Evolutionary conservation across 2,329 filamentous ascomycete genomes (phyloP).

Genomic region (Microdochium nivale): DNA sequence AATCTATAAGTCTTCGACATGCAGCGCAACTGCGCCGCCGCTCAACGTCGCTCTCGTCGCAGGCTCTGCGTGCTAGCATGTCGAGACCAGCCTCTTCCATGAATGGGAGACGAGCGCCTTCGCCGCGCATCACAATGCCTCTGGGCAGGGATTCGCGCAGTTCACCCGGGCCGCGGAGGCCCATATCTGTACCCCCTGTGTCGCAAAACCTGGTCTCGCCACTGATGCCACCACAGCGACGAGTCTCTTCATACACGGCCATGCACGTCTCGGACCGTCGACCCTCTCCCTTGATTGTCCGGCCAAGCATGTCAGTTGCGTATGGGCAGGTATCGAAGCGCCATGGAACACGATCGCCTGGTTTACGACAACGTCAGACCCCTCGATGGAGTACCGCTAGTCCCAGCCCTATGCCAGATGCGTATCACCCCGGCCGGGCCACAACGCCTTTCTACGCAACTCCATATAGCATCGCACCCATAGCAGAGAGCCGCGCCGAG

Average conservation of each 20-base stretch:
- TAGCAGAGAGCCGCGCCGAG: slow-evolving; percentile 21
- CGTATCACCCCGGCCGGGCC: slow-evolving; percentile 20
- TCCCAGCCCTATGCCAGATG: slow-evolving; percentile 31
- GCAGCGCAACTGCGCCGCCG: slow-evolving; percentile 19
- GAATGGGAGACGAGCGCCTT: background rate
- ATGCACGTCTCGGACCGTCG: background rate
- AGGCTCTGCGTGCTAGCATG: background rate
- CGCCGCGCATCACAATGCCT: background rate
- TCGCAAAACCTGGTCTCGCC: background rate
- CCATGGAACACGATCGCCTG: slow-evolving; percentile 51
- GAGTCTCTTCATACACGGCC: background rate
- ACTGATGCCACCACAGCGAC: background rate
- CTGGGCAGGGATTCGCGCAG: background rate
- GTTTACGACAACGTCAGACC: slow-evolving; percentile 37
- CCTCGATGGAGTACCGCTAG: slow-evolving; percentile 44
- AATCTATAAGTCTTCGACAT: slow-evolving; percentile 30
- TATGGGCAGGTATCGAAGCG: slow-evolving; percentile 25
- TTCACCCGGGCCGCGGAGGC: background rate
- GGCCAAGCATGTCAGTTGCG: background rate
- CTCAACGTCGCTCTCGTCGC: background rate
- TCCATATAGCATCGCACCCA: slow-evolving; percentile 56
- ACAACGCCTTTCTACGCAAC: slow-evolving; percentile 64
- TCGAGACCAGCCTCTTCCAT: background rate
- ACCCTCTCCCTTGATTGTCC: background rate
- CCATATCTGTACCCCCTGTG: background rate